Base-by-base conservation (phyloP, 2,329 filamentous ascomycete species). In the Stemphylium beticola region DNA sequence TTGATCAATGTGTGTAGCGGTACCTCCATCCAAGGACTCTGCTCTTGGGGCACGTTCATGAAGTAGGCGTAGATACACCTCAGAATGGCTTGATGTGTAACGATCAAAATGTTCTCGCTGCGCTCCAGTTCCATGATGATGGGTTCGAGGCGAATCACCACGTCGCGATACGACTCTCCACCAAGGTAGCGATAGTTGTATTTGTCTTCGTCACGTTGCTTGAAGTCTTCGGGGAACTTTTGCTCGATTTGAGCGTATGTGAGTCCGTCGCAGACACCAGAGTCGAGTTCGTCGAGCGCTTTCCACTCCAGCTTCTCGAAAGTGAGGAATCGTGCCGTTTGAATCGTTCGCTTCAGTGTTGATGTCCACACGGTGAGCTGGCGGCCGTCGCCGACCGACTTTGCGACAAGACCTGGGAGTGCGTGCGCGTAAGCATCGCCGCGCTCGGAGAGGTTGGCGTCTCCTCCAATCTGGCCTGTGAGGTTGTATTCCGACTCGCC, bases 81-180 rank as follows among this genome's bases (percentile, higher is more conserved):
- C 59, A 99, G 82, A 31, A 99, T 93, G 12, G 95, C 95, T 78
- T 99, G 95, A 75, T 99, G 95, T 3, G 95, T 98, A 58, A 99
- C 92, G 66, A 99, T 98, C 57, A 99, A 86, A 64, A 99, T 96
- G 72, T 99, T 96, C 76, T 98, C 95, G 65, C 89, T 92, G 59
- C 95, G 87, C 77, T 99, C 95, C 47, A 99, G 83, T 75, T 99
- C 95, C 95, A 99, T 99, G 78, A 99, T 99, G 77, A 99, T 99
- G 58, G 95, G 95, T 73, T 99, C 95, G 0, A 99, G 87, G 0
- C 95, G 92, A 69, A 97, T 98, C 36, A 99, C 95, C 1, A 99
- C 93, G 71, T 99, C 95, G 51, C 93, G 91, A 76, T 99, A 91
- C 57, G 91, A 96, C 79, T 99, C 95, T 49, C 95, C 95, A 60